Evolutionary conservation across 768 basidiomycete genomes (phyloP).

Genomic region (Tulasnella sp.): DNA sequence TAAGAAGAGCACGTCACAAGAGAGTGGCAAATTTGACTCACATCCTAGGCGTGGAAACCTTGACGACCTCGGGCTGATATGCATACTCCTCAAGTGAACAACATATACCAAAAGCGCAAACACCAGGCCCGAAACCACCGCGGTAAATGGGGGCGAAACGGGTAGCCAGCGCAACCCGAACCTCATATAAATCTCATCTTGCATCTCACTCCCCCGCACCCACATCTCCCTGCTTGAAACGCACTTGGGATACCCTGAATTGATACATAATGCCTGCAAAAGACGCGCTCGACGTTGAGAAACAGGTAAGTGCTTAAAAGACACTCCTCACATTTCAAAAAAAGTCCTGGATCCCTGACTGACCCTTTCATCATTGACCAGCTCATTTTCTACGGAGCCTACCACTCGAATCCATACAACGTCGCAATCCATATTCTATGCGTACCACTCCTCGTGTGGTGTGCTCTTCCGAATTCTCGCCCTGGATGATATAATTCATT

Average conservation of each 20-base stretch:
- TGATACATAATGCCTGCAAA: conserved; percentile 4
- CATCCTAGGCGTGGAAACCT: no score
- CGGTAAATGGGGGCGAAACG: no score
- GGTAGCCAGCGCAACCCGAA: no score
- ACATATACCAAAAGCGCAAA: no score
- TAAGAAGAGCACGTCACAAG: not conserved
- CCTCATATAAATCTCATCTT: no score
- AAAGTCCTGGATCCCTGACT: not conserved
- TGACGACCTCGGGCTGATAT: no score
- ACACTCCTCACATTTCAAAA: no score
- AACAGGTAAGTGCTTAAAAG: conserved; percentile 45
- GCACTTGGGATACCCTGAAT: not conserved
- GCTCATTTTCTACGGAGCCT: conserved; percentile 88
- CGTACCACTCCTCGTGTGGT: conserved; percentile 80
- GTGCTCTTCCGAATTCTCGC: conserved; percentile 19
- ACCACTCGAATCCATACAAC: conserved; percentile 76
- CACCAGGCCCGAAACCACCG: no score
- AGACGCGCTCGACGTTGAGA: conserved; percentile 50
- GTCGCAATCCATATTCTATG: conserved; percentile 74
- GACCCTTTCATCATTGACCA: conserved; percentile 29
- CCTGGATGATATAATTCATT: conserved; percentile 26
- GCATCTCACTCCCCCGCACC: no score
- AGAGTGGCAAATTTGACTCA: no score
- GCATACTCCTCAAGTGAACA: no score
- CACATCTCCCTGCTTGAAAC: no score